These are phyloP conservation scores for Hymenoscyphus fraxineus DNA, from an alignment of 2,329 filamentous ascomycete genomes.

Conservation along the genomic window DNA sequence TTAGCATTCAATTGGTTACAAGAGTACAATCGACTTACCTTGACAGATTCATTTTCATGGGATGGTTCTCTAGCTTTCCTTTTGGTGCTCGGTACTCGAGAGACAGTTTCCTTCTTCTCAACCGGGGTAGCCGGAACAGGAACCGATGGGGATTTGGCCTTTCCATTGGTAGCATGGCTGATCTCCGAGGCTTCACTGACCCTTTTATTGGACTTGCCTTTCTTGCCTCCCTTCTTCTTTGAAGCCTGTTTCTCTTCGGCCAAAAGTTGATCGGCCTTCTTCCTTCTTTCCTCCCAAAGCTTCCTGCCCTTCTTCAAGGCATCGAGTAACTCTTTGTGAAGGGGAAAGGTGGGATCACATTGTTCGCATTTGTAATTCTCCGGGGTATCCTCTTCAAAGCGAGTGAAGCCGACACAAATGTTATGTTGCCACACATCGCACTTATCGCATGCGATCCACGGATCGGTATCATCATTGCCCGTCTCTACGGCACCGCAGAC, in stretches of 20 bases:
- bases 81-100: conserved; percentile 45
- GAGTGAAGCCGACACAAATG: conserved; percentile 82
- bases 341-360: conserved; percentile 69
- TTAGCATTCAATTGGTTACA: conserved; percentile 9
- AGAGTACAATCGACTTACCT: conserved; percentile 39
- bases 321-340: conserved; percentile 72
- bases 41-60: conserved; percentile 45
- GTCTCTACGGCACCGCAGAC: conserved; percentile 86
- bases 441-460: conserved; percentile 93
- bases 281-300: conserved; percentile 74
- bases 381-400: conserved; percentile 70
- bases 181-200: conserved; percentile 56
- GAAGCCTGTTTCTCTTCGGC: conserved; percentile 50
- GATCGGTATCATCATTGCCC: conserved; percentile 78
- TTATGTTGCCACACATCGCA: conserved; percentile 98
- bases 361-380: conserved; percentile 90
- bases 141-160: conserved; percentile 29
- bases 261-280: conserved; percentile 54
- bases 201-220: conserved; percentile 53
- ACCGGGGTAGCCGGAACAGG: conserved; percentile 13
- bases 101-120: conserved; percentile 39
- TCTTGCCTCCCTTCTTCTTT: conserved; percentile 54
- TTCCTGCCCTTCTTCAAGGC: conserved; percentile 77
- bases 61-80: conserved; percentile 56
- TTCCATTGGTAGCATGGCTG: conserved; percentile 39